These are phyloP conservation scores for Deakozyma indianensis DNA, from an alignment of 805 yeast species.

Conservation along the genomic window DNA sequence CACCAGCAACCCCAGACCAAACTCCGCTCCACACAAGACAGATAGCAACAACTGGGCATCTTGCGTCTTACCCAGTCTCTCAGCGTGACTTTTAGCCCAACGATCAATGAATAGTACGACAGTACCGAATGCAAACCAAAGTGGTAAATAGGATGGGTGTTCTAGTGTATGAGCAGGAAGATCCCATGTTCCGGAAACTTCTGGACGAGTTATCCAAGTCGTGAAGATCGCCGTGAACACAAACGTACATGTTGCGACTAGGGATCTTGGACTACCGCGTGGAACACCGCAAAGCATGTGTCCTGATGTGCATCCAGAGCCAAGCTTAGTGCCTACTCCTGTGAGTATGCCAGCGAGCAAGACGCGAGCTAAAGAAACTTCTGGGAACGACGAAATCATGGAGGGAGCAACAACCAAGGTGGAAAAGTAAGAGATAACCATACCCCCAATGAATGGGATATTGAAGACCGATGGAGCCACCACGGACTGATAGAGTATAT, in stretches of 20 bases:
- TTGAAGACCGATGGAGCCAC: slow-evolving; percentile 16
- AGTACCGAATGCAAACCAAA: slow-evolving; percentile 3
- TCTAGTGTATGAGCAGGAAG: neutral
- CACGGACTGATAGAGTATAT: slow-evolving; percentile 23
- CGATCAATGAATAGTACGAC: neutral
- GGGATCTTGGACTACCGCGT: slow-evolving; percentile 29
- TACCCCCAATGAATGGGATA: slow-evolving; percentile 24
- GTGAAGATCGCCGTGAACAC: slow-evolving; percentile 21
- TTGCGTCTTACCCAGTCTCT: slow-evolving; percentile 4
- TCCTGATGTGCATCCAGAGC: slow-evolving; percentile 41
- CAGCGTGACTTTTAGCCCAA: neutral
- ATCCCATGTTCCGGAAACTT: slow-evolving; percentile 5
- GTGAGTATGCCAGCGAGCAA: slow-evolving; percentile 27
- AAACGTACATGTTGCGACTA: slow-evolving; percentile 31
- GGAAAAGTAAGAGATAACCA: slow-evolving; percentile 19
- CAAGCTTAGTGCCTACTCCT: slow-evolving; percentile 34
- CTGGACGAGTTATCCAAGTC: slow-evolving; percentile 7
- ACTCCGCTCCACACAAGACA: slow-evolving; percentile 21
- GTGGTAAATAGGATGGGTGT: neutral
- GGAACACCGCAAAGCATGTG: slow-evolving; percentile 40
- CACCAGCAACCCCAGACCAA: slow-evolving; percentile 33
- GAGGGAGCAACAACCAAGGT: slow-evolving; percentile 18
- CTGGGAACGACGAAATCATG: slow-evolving; percentile 13
- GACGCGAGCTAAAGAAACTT: slow-evolving; percentile 5
- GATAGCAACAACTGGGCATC: slow-evolving; percentile 6